Evolutionary conservation across 2,329 filamentous ascomycete species (phyloP).

Genomic region (Trichoderma lentiforme): DNA sequence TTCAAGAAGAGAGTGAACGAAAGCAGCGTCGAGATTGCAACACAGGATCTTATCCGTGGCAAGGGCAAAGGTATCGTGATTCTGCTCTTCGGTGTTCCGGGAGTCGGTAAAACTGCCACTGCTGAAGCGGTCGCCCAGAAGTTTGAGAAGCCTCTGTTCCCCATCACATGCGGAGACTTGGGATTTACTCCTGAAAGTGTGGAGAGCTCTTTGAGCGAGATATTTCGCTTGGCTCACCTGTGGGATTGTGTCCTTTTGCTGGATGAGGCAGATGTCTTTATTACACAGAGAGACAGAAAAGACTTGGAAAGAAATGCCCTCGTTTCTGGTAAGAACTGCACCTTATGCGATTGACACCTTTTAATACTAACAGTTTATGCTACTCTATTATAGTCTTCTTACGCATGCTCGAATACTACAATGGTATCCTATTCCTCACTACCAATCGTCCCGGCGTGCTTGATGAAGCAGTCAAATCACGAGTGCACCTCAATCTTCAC

Average conservation of each 20-base stretch:
- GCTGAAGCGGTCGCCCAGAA: slow-evolving; percentile 26
- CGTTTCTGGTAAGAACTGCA: slow-evolving; percentile 27
- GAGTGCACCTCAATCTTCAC: slow-evolving; percentile 33
- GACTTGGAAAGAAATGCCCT: slow-evolving; percentile 32
- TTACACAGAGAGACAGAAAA: slow-evolving; percentile 23
- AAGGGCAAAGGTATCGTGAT: slow-evolving; percentile 33
- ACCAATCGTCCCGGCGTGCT: slow-evolving; percentile 35
- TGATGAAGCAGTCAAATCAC: slow-evolving; percentile 37
- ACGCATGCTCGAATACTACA: slow-evolving; percentile 35
- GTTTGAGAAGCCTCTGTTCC: slow-evolving; percentile 25
- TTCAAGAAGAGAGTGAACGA: slow-evolving; percentile 12
- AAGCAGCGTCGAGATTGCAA: slow-evolving; percentile 9
- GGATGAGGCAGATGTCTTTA: slow-evolving; percentile 31
- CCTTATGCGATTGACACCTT: background rate
- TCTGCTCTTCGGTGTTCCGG: slow-evolving; percentile 32
- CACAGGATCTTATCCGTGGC: slow-evolving; percentile 42
- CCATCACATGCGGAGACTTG: slow-evolving; percentile 29
- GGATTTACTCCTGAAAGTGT: slow-evolving; percentile 32
- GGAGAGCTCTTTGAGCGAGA: slow-evolving; percentile 29
- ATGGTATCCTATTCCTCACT: slow-evolving; percentile 36
- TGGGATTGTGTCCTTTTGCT: slow-evolving; percentile 30
- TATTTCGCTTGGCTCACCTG: slow-evolving; percentile 25
- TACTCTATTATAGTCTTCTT: slow-evolving; percentile 31
- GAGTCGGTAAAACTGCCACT: slow-evolving; percentile 34
- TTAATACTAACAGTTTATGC: background rate